These are phyloP conservation scores for Closterium sp. DNA, from an alignment of 139 green algal species.

Conservation along the genomic window DNA sequence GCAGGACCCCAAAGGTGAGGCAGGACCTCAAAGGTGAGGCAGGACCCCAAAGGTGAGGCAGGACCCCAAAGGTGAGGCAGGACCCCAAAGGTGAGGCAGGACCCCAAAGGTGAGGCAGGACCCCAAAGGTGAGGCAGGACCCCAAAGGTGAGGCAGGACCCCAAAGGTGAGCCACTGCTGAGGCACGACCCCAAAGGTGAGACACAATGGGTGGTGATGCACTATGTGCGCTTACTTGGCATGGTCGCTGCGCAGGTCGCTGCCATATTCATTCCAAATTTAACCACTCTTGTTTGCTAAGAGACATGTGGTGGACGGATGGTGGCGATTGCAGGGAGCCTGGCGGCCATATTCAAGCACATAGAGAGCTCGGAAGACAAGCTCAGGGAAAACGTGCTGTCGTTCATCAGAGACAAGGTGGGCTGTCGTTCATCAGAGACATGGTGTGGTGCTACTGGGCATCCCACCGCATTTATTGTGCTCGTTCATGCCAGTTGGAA, in stretches of 20 bases:
- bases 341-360: slow-evolving; percentile 48
- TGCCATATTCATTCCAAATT: no score
- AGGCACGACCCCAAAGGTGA: slow-evolving; percentile 39
- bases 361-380: slow-evolving; percentile 42
- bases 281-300: no score
- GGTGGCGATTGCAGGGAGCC: slow-evolving; percentile 10
- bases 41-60: slow-evolving; percentile 3
- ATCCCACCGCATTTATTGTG: no score
- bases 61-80: no score
- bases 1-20: no score
- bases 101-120: slow-evolving; percentile 6
- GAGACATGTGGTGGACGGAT: no score
- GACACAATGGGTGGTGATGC: slow-evolving; percentile 9
- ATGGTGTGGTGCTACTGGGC: no score
- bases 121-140: slow-evolving; percentile 42
- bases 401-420: slow-evolving; percentile 44
- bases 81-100: slow-evolving; percentile 33
- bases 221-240: background rate
- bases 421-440: no score
- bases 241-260: no score
- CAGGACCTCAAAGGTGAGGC: slow-evolving; percentile 37
- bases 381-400: slow-evolving; percentile 28
- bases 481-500: background rate
- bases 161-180: slow-evolving; percentile 30
- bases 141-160: slow-evolving; percentile 21